Conservation (phyloP, 2,329 filamentous ascomycete species). For the Pseudogymnoascus sp. region DNA sequence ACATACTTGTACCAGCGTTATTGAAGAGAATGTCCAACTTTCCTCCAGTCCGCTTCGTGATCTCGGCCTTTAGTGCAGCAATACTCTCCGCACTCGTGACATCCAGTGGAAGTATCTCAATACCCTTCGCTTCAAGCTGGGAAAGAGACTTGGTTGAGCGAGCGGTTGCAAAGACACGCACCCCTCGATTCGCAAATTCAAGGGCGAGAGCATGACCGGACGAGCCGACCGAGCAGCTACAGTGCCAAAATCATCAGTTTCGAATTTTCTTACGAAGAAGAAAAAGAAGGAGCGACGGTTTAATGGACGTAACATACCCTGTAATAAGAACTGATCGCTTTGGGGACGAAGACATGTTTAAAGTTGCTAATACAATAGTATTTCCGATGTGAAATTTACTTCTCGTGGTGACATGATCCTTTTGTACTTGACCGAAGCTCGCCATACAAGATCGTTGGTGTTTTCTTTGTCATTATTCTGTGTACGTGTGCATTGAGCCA, state of each 20-base stretch:
- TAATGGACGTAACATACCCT: conserved; percentile 10
- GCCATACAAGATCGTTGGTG: neutral
- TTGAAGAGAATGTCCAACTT: conserved; percentile 7
- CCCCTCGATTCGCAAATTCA: conserved; percentile 14
- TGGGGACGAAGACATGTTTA: neutral
- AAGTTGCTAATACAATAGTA: neutral
- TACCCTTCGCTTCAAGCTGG: conserved; percentile 14
- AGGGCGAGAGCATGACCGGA: conserved; percentile 17
- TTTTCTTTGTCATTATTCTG: neutral
- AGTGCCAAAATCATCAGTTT: conserved; percentile 10
- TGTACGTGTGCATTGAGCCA: neutral
- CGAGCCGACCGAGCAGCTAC: conserved; percentile 15
- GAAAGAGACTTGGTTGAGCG: conserved; percentile 14
- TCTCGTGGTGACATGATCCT: neutral
- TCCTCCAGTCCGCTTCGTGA: conserved; percentile 2
- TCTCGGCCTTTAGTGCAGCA: conserved; percentile 4
- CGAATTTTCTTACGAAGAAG: neutral
- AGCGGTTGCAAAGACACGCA: conserved; percentile 18
- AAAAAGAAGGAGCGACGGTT: neutral
- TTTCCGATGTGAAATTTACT: neutral
- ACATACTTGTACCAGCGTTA: conserved; percentile 13
- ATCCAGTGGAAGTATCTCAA: conserved; percentile 13
- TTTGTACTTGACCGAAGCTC: neutral
- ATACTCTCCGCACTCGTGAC: conserved; percentile 6
- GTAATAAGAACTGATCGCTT: conserved; percentile 16